Conservation (phyloP, 75 land plant genomes). For the Selaginella tamariscina region DNA sequence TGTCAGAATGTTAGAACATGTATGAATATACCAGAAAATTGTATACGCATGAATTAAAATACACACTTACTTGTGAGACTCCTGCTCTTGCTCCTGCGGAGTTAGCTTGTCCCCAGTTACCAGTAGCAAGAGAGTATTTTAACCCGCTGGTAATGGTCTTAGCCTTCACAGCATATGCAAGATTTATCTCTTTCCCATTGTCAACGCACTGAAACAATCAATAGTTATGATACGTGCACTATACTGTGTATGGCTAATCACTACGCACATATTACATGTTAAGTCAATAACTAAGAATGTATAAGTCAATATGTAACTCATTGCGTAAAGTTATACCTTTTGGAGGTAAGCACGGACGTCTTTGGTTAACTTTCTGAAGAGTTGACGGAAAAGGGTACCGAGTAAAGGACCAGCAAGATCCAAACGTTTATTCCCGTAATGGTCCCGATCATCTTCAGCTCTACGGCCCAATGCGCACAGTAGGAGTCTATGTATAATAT, state of each 20-base stretch:
- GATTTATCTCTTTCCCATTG: slow-evolving; percentile 92
- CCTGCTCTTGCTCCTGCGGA: slow-evolving; percentile 98
- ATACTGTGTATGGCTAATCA: no score
- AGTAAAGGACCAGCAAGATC: slow-evolving; percentile 99
- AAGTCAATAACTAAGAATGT: no score
- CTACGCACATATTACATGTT: no score
- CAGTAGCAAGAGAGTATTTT: slow-evolving; percentile 97
- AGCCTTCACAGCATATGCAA: slow-evolving; percentile 98
- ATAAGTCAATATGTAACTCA: no score
- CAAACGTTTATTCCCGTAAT: slow-evolving; percentile 96
- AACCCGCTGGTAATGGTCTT: slow-evolving; percentile 99
- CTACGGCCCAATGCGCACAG: slow-evolving; percentile 91
- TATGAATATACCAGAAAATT: no score
- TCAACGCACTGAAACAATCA: slow-evolving; percentile 62
- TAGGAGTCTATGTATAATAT: slow-evolving; percentile 88
- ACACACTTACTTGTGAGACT: slow-evolving; percentile 74
- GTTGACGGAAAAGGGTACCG: slow-evolving; percentile 87
- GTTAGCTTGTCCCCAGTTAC: slow-evolving; percentile 99
- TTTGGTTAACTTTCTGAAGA: slow-evolving; percentile 91
- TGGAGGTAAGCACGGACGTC: slow-evolving; percentile 92
- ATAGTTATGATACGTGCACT: neutral
- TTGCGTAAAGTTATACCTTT: no score
- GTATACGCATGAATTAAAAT: no score
- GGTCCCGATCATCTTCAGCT: slow-evolving; percentile 97
- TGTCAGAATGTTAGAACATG: no score